Conservation (phyloP, 306 rosid genomes). For the apple (Malus domestica) region ASM211411v1 NC_041790.1:9351001-9351500, state of each 20-base stretch:
- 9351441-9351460: not conserved
- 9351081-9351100: slow-evolving; percentile 79
- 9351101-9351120: slow-evolving; percentile 97
- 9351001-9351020: slow-evolving; percentile 79
- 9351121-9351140: slow-evolving; percentile 36
- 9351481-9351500: not conserved
- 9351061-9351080: slow-evolving; percentile 77
- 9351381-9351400: slow-evolving; percentile 9
- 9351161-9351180: slow-evolving; percentile 60
- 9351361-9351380: not conserved
- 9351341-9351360: not conserved
- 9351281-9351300: slow-evolving; percentile 27
- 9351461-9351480: too few species aligned
- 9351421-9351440: not conserved
- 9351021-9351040: slow-evolving; percentile 70
- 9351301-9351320: not conserved
- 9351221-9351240: not conserved
- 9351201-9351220: not conserved
- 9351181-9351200: not conserved
- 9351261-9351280: slow-evolving; percentile 3
- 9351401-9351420: not conserved
- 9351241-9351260: not conserved
- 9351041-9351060: slow-evolving; percentile 78
- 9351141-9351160: slow-evolving; percentile 21
- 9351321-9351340: not conserved